phyloP scores from a whole-genome alignment of 192 early-diverging fungal genomes.

The Coemansia sp. region DNA sequence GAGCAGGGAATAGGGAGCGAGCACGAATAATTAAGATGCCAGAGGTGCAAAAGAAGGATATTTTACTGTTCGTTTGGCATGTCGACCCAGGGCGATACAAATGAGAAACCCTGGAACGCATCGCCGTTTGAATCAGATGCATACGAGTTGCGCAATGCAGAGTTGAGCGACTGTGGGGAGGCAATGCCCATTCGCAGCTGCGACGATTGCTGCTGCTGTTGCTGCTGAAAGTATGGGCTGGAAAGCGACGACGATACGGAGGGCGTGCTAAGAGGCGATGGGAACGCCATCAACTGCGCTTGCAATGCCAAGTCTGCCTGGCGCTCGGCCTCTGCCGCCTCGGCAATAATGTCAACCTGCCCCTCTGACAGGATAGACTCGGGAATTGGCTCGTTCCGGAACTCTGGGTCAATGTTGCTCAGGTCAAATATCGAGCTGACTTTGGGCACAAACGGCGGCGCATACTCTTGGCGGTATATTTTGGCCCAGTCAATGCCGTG shows the following conservation, averaged over 20 bases:
- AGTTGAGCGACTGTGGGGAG: constrained; percentile 25
- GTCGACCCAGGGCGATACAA: constrained; percentile 52
- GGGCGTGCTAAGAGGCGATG: constrained; percentile 33
- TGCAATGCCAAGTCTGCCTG: constrained; percentile 45
- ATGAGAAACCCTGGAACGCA: constrained; percentile 56
- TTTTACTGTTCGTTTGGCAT: constrained; percentile 26
- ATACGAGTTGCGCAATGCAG: constrained; percentile 15
- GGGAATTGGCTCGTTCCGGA: constrained; percentile 54
- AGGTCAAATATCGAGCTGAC: constrained; percentile 58
- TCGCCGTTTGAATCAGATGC: constrained; percentile 15
- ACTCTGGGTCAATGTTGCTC: constrained; percentile 56
- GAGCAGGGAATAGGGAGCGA: not conserved
- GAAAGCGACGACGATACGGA: constrained; percentile 15
- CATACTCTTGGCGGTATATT: constrained; percentile 60
- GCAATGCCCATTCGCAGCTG: constrained; percentile 14
- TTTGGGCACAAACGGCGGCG: constrained; percentile 69
- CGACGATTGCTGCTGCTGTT: constrained; percentile 14
- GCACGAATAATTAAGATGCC: not conserved
- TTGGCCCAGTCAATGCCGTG: constrained; percentile 64
- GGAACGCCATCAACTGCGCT: constrained; percentile 40
- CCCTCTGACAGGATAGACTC: constrained; percentile 45
- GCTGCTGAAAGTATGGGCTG: constrained; percentile 29
- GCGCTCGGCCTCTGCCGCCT: constrained; percentile 45
- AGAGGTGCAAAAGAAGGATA: not conserved
- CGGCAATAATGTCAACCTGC: constrained; percentile 41